Evolutionary conservation across 768 basidiomycete species (phyloP).

Genomic region (Candolleomyces efflorescens): DNA sequence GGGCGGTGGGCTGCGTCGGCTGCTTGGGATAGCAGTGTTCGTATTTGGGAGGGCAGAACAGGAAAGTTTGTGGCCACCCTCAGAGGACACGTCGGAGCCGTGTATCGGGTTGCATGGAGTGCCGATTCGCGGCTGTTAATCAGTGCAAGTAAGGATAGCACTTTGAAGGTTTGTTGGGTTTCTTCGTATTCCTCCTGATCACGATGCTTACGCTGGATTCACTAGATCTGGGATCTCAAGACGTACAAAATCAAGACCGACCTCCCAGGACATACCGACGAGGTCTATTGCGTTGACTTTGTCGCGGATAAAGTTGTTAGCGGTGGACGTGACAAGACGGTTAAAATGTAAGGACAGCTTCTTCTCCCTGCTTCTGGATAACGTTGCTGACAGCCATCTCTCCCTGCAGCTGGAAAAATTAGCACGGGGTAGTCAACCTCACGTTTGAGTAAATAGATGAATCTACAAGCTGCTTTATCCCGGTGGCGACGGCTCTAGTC

Average conservation of each 20-base stretch:
- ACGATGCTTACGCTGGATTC: neutral
- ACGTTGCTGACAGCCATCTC: neutral
- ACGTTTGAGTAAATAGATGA: too few species aligned
- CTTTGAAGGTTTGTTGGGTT: constrained; percentile 69
- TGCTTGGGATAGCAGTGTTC: constrained; percentile 86
- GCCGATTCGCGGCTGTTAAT: constrained; percentile 89
- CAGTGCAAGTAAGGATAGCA: constrained; percentile 94
- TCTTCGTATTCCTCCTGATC: neutral
- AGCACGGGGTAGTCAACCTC: neutral
- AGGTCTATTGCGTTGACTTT: constrained; percentile 99
- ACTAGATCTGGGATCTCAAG: constrained; percentile 92
- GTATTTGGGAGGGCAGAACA: constrained; percentile 84
- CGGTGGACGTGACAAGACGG: constrained; percentile 86
- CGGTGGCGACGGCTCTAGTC: too few species aligned
- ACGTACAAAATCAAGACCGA: constrained; percentile 94
- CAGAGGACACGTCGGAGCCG: constrained; percentile 89
- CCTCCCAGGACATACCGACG: constrained; percentile 93
- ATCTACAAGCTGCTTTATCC: too few species aligned
- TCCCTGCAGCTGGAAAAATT: constrained; percentile 15
- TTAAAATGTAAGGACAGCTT: constrained; percentile 75
- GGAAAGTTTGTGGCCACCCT: constrained; percentile 89
- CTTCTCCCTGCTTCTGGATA: neutral
- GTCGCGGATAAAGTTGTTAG: constrained; percentile 99
- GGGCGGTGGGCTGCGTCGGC: constrained; percentile 90
- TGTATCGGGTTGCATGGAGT: constrained; percentile 94